Base-by-base conservation (phyloP, 306 rosid species). In the Hylodesmum podocarpum region DNA sequence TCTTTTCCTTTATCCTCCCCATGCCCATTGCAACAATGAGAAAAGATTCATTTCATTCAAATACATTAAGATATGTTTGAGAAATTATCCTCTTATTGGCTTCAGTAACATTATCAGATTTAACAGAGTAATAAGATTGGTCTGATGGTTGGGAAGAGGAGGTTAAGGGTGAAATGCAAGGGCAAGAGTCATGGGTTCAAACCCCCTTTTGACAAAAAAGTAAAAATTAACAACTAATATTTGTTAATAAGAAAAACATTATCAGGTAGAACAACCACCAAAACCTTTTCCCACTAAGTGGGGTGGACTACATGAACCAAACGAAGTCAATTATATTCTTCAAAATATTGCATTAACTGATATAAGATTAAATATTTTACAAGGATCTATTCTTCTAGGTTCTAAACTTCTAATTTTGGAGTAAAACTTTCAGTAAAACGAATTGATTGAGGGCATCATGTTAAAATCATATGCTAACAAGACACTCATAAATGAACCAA, bases 61-160 rank as follows among this genome's bases (percentile, higher is more conserved):
- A 58, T 27, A 19, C 18, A 3, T 3, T 10, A 14, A 33, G 27
- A 34, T 16, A 22, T 49, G 28, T 64, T 76, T 55, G 79, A 64
- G 25, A 75, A 76, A 64, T 11, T 49, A 50, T 47, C 41, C 27
- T 40, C 46, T 74, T 18, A 61, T 59, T 58, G 47, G 36, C 49
- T 46, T 54, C 39, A 15, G 16, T 14, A 9, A 18, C 66, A 54
- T 13, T 49, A 46, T 50, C 53, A 34, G 64, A 49, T n/a, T n/a
- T n/a, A n/a, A n/a, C n/a, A n/a, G n/a, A n/a, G n/a, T n/a, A n/a
- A n/a, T n/a, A n/a, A n/a, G n/a, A n/a, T n/a, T n/a, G n/a, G n/a
- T n/a, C n/a, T n/a, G n/a, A n/a, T n/a, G n/a, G n/a, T n/a, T n/a
- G n/a, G n/a, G n/a, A n/a, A n/a, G n/a, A n/a, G n/a, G n/a, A n/a